Evolutionary conservation across 495 filamentous ascomycete species (phyloP).

Genomic region (Penicillium ochrochloron): DNA sequence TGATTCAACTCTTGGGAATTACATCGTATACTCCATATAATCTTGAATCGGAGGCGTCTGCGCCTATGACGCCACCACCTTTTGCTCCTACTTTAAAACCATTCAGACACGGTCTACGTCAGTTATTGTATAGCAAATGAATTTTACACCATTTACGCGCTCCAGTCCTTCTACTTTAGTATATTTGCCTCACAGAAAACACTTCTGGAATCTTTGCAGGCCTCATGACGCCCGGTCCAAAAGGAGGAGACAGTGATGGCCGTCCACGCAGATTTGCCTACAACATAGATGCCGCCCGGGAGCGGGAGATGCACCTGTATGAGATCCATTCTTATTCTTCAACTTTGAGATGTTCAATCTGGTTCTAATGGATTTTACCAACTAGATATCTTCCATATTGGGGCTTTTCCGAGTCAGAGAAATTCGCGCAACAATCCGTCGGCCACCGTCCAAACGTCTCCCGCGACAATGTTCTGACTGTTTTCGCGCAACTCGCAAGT

Average conservation of each 20-base stretch:
- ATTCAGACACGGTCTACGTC: background rate
- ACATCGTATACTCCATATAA: background rate
- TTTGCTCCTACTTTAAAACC: background rate
- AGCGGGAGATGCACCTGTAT: conserved; percentile 29
- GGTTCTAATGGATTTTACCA: background rate
- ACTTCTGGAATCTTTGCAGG: background rate
- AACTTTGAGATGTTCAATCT: background rate
- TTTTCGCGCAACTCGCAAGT: conserved; percentile 48
- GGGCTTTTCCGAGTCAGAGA: conserved; percentile 23
- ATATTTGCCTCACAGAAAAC: background rate
- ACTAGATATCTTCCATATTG: conserved; percentile 26
- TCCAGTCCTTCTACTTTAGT: background rate
- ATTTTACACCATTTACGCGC: background rate
- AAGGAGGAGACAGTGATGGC: conserved; percentile 5
- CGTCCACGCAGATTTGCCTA: conserved; percentile 26
- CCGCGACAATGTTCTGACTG: conserved; percentile 43
- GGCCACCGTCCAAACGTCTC: conserved; percentile 21
- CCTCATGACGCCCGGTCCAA: background rate
- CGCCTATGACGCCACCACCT: conserved; percentile 10
- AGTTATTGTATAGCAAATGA: background rate
- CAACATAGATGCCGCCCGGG: conserved; percentile 26
- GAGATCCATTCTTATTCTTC: background rate
- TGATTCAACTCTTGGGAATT: background rate
- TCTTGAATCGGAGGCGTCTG: background rate
- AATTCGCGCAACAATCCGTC: conserved; percentile 23